Evolutionary conservation across 148 eudicot genomes (phyloP), one percentile per base, ranked within the genome.

Genomic region (Vaccinium corymbosum): DNA sequence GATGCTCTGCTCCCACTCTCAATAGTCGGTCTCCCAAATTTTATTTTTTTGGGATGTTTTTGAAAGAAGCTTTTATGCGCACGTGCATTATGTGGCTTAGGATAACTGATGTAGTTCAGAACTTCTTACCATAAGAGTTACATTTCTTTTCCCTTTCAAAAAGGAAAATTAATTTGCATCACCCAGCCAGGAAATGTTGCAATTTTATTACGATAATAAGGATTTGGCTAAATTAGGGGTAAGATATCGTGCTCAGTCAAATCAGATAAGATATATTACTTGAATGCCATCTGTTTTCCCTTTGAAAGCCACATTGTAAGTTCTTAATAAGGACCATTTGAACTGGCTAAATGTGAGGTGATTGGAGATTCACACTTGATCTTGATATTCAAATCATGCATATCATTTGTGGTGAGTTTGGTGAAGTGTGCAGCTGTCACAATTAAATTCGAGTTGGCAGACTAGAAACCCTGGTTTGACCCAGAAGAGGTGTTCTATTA

Each of bases 321-420:
- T 32, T 79, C 81, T 27, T 79, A 79, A 19, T 32, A 8, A 15
- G 64, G 64, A 16, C 3, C 29, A 56, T 79, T 79, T 29, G 81
- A 78, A 53, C 56, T 53, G 61, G 22, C 42, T 52, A 51, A 53
- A 79, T 66, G 17, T 55, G 64, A 79, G 79, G 14, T 48, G 29
- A 76, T 76, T 76, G 76, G 76, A 14, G 19, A 50, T 77, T 52
- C 79, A 42, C 79, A 48, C 6, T 77, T 76, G 9, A 15, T 25
- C 38, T 15, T 4, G 51, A 77, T 25, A 25, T 53, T 51, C 9
- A 77, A 50, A 61, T 14, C 38, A 51, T 25, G 80, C 80, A 14
- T 77, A 50, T 76, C 11, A n/a, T 76, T 48, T 38, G 79, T 10
- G 15, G 55, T 11, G 55, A 76, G 38, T 27, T 12, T 25, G 73